Evolutionary conservation across 306 rosid species (phyloP), one percentile per base, ranked within the genome.

Genomic region (Cucurbita maxima): DNA sequence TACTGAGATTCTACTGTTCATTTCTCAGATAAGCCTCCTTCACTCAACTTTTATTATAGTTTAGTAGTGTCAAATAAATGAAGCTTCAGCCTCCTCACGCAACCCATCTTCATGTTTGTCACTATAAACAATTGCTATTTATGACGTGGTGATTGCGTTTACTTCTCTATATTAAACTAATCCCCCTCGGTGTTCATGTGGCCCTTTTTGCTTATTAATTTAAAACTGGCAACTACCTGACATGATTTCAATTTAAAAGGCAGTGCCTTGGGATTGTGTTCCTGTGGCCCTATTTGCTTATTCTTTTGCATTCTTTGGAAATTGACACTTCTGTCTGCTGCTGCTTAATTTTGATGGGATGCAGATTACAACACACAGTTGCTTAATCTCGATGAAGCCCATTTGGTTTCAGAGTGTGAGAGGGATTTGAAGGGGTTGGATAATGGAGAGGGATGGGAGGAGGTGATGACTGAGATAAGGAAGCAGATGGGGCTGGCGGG

Each of bases 401-500:
- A 56, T 18, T 19, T 9, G 48, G 48, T 8, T 44, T 44, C 48
- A 10, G 48, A 44, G 48, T 44, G 11, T 44, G 48, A 22, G 36
- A 56, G 5, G 20, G 58, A 54, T 54, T 22, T 6, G 47, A 52
- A 52, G 20, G 16, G 10, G 16, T 52, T 52, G 20, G 7, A 52
- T 52, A 30, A 30, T 30, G 34, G 34, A 30, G 34, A 30, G 34
- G 34, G 34, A 30, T 30, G 34, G 34, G 58, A 67, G 37, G 76
- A 77, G 37, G 57, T 60, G 10, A 25, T 72, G 4, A 15, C 19
- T 8, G 81, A 77, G 76, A 8, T 77, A 43, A 77, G 51, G 76
- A 59, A 61, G 56, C 81, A 77, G 57, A 19, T 77, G 45, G 6
- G 19, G 34, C 25, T 77, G 64, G 81, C 81, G 3, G 81, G 81